These are phyloP conservation scores for Fusarium anthophilum DNA, from an alignment of 2,329 filamentous ascomycete genomes.

Conservation along the genomic window DNA sequence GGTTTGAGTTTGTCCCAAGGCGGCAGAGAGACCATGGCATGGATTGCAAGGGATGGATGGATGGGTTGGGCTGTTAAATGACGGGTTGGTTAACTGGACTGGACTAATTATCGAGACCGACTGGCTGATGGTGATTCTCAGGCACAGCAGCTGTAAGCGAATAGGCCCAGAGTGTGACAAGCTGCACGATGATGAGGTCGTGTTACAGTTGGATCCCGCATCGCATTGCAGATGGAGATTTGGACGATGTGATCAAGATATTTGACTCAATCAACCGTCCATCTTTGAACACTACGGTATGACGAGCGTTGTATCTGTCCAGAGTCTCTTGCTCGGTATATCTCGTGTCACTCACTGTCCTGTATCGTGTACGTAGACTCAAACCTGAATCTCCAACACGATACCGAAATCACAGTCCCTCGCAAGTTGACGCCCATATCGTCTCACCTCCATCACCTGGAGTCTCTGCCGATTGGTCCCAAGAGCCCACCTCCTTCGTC, in stretches of 20 bases:
- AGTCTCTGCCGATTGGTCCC: conserved; percentile 36
- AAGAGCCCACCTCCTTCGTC: conserved; percentile 16
- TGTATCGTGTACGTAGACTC: not conserved
- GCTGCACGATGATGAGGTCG: conserved; percentile 39
- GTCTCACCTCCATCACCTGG: conserved; percentile 35
- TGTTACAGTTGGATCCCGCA: conserved; percentile 27
- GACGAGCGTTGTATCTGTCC: not conserved
- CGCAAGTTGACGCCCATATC: conserved; percentile 27
- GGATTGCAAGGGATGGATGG: conserved; percentile 12
- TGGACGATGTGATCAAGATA: conserved; percentile 9
- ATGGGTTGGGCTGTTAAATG: conserved; percentile 19
- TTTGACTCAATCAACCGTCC: conserved; percentile 1
- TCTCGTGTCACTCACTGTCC: not conserved
- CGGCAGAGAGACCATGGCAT: conserved; percentile 10
- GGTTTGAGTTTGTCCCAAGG: conserved; percentile 10
- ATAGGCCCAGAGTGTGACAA: conserved; percentile 23
- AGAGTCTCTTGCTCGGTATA: not conserved
- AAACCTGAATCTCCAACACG: conserved; percentile 20
- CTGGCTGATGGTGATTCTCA: conserved; percentile 30
- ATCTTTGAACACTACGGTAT: not conserved
- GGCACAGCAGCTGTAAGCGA: conserved; percentile 31
- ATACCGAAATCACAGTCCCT: not conserved
- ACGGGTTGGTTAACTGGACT: not conserved
- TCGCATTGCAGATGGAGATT: conserved; percentile 19
- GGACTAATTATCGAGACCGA: not conserved